Conservation (phyloP, 140 eudicot genomes). For the Bidens hawaiensis region DNA sequence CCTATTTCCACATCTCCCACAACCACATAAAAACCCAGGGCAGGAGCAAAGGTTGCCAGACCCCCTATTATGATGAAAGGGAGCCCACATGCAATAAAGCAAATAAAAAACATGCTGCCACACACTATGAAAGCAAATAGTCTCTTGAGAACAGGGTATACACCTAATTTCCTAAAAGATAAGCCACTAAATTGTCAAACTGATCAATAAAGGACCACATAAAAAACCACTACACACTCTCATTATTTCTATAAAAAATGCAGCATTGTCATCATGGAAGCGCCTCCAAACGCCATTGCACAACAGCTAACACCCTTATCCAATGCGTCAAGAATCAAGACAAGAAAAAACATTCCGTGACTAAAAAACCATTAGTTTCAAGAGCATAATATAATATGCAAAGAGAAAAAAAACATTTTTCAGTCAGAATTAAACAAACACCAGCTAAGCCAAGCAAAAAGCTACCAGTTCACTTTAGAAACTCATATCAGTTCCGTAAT, state of each 20-base stretch:
- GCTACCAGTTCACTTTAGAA: conserved; percentile 9
- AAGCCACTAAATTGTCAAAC: background rate
- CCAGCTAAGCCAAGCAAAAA: conserved; percentile 3
- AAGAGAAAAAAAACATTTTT: background rate
- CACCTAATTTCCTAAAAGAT: background rate
- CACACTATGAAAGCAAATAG: background rate
- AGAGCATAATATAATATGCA: background rate
- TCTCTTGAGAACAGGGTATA: background rate
- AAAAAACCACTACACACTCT: background rate
- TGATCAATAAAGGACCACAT: background rate
- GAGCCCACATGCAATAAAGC: background rate
- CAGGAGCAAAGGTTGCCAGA: background rate
- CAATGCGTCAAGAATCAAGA: background rate
- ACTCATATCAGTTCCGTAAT: background rate
- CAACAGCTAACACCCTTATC: conserved; percentile 2
- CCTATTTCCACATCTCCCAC: conserved; percentile 10
- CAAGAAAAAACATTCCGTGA: background rate
- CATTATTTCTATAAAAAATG: background rate
- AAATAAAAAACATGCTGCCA: background rate
- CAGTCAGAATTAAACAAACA: background rate
- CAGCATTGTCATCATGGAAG: background rate
- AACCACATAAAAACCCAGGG: conserved; percentile 5
- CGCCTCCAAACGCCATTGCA: conserved; percentile 5
- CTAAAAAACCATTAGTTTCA: background rate
- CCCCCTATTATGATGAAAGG: background rate